phyloP scores from a whole-genome alignment of 2,329 filamentous ascomycete species.

The Microcyclospora tardicrescens region DNA sequence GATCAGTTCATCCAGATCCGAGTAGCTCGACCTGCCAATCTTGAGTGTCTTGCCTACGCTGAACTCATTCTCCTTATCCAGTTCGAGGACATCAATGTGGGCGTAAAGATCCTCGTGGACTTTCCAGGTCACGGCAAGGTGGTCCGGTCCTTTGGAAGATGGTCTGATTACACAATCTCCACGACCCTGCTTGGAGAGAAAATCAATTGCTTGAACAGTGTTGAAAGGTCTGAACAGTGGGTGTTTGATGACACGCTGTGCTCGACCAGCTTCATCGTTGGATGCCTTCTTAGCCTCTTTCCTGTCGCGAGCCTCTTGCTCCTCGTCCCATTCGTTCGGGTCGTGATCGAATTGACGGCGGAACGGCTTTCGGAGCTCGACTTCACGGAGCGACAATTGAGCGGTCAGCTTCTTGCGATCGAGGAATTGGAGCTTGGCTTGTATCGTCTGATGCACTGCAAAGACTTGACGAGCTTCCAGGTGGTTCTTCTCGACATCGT shows the following conservation, averaged over 20 bases:
- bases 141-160: slow-evolving; percentile 88
- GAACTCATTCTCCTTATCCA: slow-evolving; percentile 96
- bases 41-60: slow-evolving; percentile 76
- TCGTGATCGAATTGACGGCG: slow-evolving; percentile 58
- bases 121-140: slow-evolving; percentile 96
- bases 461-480: slow-evolving; percentile 50
- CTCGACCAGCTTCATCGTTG: slow-evolving; percentile 70
- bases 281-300: slow-evolving; percentile 65
- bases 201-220: slow-evolving; percentile 83
- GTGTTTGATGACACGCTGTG: slow-evolving; percentile 93
- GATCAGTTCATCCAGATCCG: slow-evolving; percentile 92
- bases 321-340: slow-evolving; percentile 58
- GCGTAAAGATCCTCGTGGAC: slow-evolving; percentile 93
- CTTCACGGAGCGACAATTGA: slow-evolving; percentile 74
- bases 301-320: slow-evolving; percentile 54
- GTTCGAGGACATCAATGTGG: slow-evolving; percentile 90
- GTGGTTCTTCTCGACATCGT: slow-evolving; percentile 44
- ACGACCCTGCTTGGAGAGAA: slow-evolving; percentile 67
- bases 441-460: slow-evolving; percentile 67
- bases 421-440: slow-evolving; percentile 75
- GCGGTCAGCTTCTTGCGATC: slow-evolving; percentile 76
- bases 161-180: slow-evolving; percentile 93
- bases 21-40: slow-evolving; percentile 84
- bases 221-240: slow-evolving; percentile 93
- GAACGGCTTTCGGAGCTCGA: slow-evolving; percentile 61